Evolutionary conservation across 2,329 filamentous ascomycete genomes (phyloP), one percentile per base, ranked within the genome.

Genomic region (Chaetomium olivaceum): DNA sequence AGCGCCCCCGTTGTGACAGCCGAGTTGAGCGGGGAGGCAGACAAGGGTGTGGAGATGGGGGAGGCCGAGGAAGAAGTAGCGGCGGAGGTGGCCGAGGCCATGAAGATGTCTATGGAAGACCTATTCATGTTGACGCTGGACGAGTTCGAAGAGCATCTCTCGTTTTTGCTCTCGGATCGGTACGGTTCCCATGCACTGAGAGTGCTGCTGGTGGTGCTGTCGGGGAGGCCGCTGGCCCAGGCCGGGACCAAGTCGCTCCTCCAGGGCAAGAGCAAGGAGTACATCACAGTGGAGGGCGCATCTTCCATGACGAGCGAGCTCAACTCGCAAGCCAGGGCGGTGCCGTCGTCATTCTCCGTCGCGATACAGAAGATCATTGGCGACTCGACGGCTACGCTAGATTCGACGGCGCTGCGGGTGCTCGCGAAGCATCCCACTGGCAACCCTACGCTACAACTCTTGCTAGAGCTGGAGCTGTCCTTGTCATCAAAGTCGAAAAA

Each of bases 151-250:
- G 89, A 89, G 14, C 90, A 93, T 68, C 83, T 97, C 73, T 88
- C 89, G 25, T 95, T 89, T 73, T 82, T 99, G 9, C 84, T 98
- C 74, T 96, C 92, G 1, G 92, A 98, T 75, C 80, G 80, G 57
- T 98, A 96, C 74, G 95, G 93, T 5, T 98, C 95, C 0, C 95
- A 99, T 75, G 90, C 92, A 0, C 82, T 99, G 52, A 88, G 95
- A 57, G 91, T 97, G 0, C 83, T 99, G 9, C 82, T 99, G 1
- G 81, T 97, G 3, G 88, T 98, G 1, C 82, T 99, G 5, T 91
- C 94, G 0, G 95, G 95, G 7, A 85, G 91, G 66, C 89, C 93
- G 0, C 80, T 97, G 5, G 88, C 92, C 65, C 87, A 90, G 64
- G 79, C 85, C 0, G 85, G 88, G 0, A 88, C 85, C 27, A 89